Evolutionary conservation across 805 yeast species (phyloP), one percentile per base, ranked within the genome.

Genomic region (Lipomyces spencermartinsiae): DNA sequence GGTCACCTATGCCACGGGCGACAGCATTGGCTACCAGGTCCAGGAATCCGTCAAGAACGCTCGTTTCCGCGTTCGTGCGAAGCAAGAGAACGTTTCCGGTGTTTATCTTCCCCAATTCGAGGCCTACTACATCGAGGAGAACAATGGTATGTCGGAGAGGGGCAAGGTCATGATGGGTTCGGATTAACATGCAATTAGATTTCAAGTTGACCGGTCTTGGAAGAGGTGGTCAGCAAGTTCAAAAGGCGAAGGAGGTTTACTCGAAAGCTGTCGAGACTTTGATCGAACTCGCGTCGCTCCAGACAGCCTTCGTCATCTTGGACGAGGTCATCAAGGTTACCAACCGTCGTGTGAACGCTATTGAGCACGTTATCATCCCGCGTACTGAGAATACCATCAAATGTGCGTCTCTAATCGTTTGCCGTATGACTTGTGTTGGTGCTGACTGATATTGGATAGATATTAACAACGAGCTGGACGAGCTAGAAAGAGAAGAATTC

Each of bases 271-370:
- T 95, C n/a, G 98, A 95, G 80, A 93, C 98, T 0, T 84, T 94
- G 71, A 98, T 94, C 39, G 98, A 93, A 78, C 84, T 94, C 73
- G 99, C 99, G 0, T 92, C 98, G 12, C 83, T 95, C 76, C 99
- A 94, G 79, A 94, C 98, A 5, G 98, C 98, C 1, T 94, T 94
- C 78, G 92, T 95, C 65, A 94, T 94, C 73, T 85, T 94, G 76
- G 99, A 95, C 81, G 99, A 94, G 80, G 99, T 94, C 67, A 95
- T 94, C 79, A 95, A 95, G 80, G 97, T 95, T 69, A 94, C 99
- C 64, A 94, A 94, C 81, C 87, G 99, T 83, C 91, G 99, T 85
- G 99, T 94, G 76, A 94, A 94, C 79, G 98, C 99, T 71, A 94
- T 94, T 80, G 99, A 94, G 82, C 98, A 94, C 77, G 98, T 94